Evolutionary conservation across 495 filamentous ascomycete species (phyloP), one percentile per base, ranked within the genome.

Genomic region (Podospora comata): DNA sequence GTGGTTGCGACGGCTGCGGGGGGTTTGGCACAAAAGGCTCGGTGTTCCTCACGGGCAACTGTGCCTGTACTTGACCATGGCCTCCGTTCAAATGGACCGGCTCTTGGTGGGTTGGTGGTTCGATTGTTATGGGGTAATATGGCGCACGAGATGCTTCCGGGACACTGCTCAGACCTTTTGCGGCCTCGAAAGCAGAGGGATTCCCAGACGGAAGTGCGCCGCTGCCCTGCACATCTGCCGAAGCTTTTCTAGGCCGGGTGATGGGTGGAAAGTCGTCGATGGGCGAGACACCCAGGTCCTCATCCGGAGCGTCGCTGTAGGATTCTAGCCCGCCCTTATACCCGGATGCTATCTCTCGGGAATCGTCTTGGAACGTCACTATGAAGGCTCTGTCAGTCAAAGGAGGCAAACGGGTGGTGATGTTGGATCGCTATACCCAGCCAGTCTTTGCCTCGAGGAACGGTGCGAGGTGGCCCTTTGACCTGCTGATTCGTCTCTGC

Each of bases 401-500:
- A 59, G 2, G 28, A 16, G 3, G n/a, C 23, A 27, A 7, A 32
- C 1, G n/a, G 13, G 61, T 55, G 63, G 20, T 18, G 28, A 19
- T 18, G 16, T 11, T 13, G 70, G 70, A 69, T 48, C 39, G 39
- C 7, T 11, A 3, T 48, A 80, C 93, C 88, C 73, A 85, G 85
- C 85, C 90, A 91, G 16, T 91, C 89, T 3, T 84, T 76, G 5
- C 88, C 85, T 2, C 83, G 87, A 23, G 85, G 83, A n/a, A 20
- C 61, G 59, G 90, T 74, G 55, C 85, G 80, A 0, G 92, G 91
- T 39, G 92, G 92, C 15, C 82, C 83, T 72, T 89, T 86, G 59
- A 88, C 88, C 65, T 90, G 87, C 7, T 88, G 91, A 74, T 97
- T 93, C 71, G 97, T 94, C 73, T 97, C 94, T 70, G 97, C 94